These are phyloP conservation scores for Termitomyces sp. DNA, from an alignment of 768 basidiomycete species.

Conservation along the genomic window DNA sequence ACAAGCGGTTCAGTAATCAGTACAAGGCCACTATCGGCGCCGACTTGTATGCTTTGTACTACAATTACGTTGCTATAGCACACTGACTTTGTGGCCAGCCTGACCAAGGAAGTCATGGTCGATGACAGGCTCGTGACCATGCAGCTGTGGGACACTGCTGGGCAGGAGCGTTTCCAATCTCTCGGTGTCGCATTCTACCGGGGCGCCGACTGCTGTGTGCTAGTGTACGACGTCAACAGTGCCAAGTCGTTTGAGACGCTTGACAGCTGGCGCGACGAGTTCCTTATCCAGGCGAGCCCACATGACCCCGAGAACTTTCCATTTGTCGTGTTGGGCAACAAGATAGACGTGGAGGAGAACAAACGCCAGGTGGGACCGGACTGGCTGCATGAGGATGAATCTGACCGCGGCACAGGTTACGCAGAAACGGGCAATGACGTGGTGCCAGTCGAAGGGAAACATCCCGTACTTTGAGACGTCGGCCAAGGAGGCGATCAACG, in stretches of 20 bases:
- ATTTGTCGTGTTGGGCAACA: constrained; percentile 99
- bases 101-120: constrained; percentile 98
- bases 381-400: not conserved
- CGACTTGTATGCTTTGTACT: constrained; percentile 68
- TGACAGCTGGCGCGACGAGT: constrained; percentile 99
- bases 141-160: constrained; percentile 99
- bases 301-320: constrained; percentile 99
- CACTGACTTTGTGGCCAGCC: constrained; percentile 38
- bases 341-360: constrained; percentile 99
- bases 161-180: constrained; percentile 99
- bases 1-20: constrained; percentile 99
- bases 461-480: constrained; percentile 99
- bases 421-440: constrained; percentile 99
- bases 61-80: constrained; percentile 4
- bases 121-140: constrained; percentile 98
- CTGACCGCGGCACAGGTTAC: constrained; percentile 59
- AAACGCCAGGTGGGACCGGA: constrained; percentile 79
- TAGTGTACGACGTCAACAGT: constrained; percentile 99
- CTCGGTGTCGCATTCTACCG: constrained; percentile 99
- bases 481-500: constrained; percentile 99
- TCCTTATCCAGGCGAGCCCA: constrained; percentile 97
- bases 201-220: constrained; percentile 97
- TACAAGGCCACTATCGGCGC: constrained; percentile 99
- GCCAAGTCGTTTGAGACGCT: constrained; percentile 97
- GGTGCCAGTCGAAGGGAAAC: constrained; percentile 99